A percentile compares a stretch with the other conserved stretches of the same genome.
Conservation (phyloP, 495 filamentous ascomycete species). For the Daldinia vernicosa region DNA sequence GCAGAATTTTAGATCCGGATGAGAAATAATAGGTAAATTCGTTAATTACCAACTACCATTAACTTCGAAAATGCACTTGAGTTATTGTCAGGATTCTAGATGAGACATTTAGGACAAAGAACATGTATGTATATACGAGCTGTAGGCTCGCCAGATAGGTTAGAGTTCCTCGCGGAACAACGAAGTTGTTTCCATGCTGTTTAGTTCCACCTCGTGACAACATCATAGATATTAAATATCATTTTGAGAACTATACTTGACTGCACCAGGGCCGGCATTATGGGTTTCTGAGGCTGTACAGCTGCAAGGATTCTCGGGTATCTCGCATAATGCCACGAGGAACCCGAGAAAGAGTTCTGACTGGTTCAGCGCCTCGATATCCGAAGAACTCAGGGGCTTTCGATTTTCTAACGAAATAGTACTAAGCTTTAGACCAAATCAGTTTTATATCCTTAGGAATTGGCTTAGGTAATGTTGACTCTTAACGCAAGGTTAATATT, state of each 20-base stretch:
- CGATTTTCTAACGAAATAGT: not conserved
- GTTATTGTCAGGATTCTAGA: no score
- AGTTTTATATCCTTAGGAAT: not conserved
- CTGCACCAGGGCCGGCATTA: not conserved
- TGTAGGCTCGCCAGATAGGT: no score
- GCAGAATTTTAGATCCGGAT: not conserved
- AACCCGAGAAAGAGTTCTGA: not conserved
- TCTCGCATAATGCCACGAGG: not conserved
- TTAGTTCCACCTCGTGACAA: no score
- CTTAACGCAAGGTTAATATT: no score
- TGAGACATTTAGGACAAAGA: no score
- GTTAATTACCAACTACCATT: no score
- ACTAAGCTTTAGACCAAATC: not conserved
- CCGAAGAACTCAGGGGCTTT: not conserved
- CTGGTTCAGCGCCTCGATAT: not conserved
- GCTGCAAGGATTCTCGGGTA: not conserved
- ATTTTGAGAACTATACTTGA: not conserved
- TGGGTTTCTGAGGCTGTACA: not conserved
- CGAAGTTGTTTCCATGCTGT: no score
- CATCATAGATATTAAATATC: not conserved
- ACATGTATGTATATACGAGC: no score
- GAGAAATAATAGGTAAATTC: not conserved
- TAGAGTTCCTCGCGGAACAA: no score
- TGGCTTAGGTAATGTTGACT: not conserved
- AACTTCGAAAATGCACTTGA: no score